Base-by-base conservation (phyloP, 352 stramenopile genomes). In the Phytophthora fragariae region DNA sequence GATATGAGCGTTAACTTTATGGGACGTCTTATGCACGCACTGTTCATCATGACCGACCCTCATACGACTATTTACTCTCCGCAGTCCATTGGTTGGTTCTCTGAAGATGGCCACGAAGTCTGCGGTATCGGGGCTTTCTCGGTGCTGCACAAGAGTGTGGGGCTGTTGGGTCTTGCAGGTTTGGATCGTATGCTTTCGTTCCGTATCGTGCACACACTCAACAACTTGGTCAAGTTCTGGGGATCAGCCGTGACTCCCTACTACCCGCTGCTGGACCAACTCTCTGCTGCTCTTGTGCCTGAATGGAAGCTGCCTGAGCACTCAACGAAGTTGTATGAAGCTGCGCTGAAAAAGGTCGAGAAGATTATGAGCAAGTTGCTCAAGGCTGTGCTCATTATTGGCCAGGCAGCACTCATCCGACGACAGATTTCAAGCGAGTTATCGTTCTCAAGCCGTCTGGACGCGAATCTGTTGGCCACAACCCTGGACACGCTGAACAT, bases 221-320 rank as follows among this genome's bases (percentile, higher is more conserved):
- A 98, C 81, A 96, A 95, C 53, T 90, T 98, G 69, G 88, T 98
- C 50, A 98, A 98, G 75, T 98, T 97, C 75, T 98, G 94, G 85
- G 86, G 81, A 3, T 90, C 90, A 15, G 89, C 91, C 8, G 92
- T 98, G 39, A 92, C 88, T 57, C 94, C 93, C 39, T 97, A 98
- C 72, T 96, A 86, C 57, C 84, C 91, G 10, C 79, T 98, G 2
- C 68, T 99, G 17, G 91, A 98, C 54, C 90, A 98, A 49, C 66
- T 98, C 14, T 84, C 84, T 0, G 89, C 75, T n/a, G 93, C 82
- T 17, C 80, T 98, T 49, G 85, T 88, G 47, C 92, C 94, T 2
- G 86, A 97, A 68, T 97, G 92, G 89, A 95, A 96, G 70, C 87
- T 97, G 53, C 92, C 92, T 0, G 77, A 92, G 21, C 92, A 98